A percentile compares a stretch with the other conserved stretches of the same genome.
Conservation (phyloP, 768 basidiomycete species). For the Calocera viscosa region DNA sequence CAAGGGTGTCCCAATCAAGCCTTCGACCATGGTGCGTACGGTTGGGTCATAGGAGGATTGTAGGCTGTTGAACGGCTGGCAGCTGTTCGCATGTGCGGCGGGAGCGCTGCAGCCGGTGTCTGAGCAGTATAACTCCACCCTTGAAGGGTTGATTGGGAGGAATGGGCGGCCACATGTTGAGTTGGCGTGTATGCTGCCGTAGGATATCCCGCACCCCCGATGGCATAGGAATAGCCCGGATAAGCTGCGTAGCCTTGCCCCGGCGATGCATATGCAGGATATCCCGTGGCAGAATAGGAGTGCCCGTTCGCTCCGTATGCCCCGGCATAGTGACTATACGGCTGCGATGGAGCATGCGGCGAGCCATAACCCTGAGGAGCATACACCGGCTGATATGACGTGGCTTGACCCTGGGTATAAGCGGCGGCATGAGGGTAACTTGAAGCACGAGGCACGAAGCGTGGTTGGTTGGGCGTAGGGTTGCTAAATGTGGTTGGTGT, state of each 20-base stretch:
- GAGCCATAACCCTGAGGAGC: background rate
- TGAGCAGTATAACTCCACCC: background rate
- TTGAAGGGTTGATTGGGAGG: background rate
- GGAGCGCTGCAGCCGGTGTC: background rate
- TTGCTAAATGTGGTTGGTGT: background rate
- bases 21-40: background rate
- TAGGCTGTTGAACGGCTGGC: background rate
- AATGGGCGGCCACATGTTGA: background rate
- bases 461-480: background rate
- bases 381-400: background rate
- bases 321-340: background rate
- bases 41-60: background rate
- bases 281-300: background rate
- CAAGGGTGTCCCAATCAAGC: background rate
- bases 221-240: background rate
- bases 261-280: background rate
- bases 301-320: background rate
- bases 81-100: background rate
- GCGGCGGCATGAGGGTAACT: background rate
- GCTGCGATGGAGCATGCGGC: background rate
- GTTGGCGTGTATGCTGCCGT: background rate
- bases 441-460: background rate
- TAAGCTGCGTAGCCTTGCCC: background rate
- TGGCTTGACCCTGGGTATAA: background rate
- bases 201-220: background rate